Evolutionary conservation across 164 flowering plant species (phyloP), one percentile per base, ranked within the genome.

Genomic region (Sextonia rubra): DNA sequence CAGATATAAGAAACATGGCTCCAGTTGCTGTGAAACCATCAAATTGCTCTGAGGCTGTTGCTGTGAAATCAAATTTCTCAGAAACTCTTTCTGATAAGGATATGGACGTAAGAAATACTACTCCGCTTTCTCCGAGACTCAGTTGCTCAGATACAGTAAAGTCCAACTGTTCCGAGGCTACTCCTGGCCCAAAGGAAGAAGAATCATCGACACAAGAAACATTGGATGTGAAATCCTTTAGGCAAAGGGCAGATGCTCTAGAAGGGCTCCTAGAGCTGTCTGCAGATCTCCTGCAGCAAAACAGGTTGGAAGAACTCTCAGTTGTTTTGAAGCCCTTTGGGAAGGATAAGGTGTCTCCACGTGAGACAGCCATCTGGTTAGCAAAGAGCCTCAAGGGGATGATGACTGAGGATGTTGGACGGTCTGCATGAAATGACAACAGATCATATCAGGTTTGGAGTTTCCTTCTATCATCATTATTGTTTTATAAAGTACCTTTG

Each of bases 291-390:
- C 85, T 96, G 71, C 86, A 96, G 82, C 92, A 90, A 20, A 85
- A 85, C 61, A 81, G 97, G 79, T 67, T 96, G 73, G 98, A 91
- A 79, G 99, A 91, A 77, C 91, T 96, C 55, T 76, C 90, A 0
- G 88, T 91, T 69, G 97, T 96, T 27, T 81, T 96, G 82, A 91
- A 85, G 79, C 99, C 99, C 27, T 96, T 96, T 27, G 99, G 99
- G 58, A 92, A 85, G 83, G 93, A 87, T 77, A 93, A 91, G 73
- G 97, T 93, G 27, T 93, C 98, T 64, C 95, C 98, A 66, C 87
- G 99, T 77, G 99, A 95, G 81, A 95, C 99, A 1, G 99, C 99
- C 23, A 95, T 95, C 71, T 95, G 99, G 99, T 77, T 95, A 79
- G 97, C 99, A 0, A 95, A 86, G 81, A 93, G 98, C 81, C 87